Evolutionary conservation across 2,329 filamentous ascomycete species (phyloP).

Genomic region (Laburnicola sp.): DNA sequence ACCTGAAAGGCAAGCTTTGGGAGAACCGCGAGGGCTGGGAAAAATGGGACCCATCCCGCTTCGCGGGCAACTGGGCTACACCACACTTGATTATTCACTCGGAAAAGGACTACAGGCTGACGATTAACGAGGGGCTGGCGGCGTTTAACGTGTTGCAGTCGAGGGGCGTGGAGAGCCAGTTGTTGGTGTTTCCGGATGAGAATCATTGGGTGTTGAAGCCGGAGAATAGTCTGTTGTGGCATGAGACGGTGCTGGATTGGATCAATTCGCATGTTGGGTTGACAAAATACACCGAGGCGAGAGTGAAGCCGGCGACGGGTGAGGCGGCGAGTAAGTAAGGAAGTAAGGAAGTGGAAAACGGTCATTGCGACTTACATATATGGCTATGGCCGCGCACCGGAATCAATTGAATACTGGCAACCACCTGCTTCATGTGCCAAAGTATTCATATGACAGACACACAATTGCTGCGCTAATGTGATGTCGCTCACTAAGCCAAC

Average conservation of each 20-base stretch:
- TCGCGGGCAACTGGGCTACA: constrained; percentile 73
- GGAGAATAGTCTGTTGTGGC: constrained; percentile 90
- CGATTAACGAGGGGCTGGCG: constrained; percentile 79
- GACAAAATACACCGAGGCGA: constrained; percentile 44
- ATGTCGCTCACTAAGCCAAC: too few relatives aligned
- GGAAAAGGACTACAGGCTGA: constrained; percentile 84
- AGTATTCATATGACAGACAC: too few relatives aligned
- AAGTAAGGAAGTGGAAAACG: too few relatives aligned
- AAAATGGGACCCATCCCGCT: constrained; percentile 60
- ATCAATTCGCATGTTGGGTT: constrained; percentile 63
- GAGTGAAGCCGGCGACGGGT: constrained; percentile 12
- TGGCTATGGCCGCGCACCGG: too few relatives aligned
- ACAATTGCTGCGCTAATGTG: too few relatives aligned
- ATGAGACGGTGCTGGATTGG: constrained; percentile 80
- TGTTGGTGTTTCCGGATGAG: constrained; percentile 81
- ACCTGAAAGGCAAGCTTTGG: constrained; percentile 43
- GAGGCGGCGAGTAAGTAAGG: background rate
- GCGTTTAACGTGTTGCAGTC: constrained; percentile 86
- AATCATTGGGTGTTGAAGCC: constrained; percentile 85
- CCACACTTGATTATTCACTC: constrained; percentile 90
- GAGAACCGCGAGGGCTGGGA: constrained; percentile 53
- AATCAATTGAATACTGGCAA: too few relatives aligned
- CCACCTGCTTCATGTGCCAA: too few relatives aligned
- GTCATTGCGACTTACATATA: too few relatives aligned
- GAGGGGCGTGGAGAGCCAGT: constrained; percentile 72